Percentiles rank a stretch among this genome's conserved stretches.
phyloP scores from a whole-genome alignment of 768 basidiomycete genomes.

The Artomyces pyxidatus region DNA sequence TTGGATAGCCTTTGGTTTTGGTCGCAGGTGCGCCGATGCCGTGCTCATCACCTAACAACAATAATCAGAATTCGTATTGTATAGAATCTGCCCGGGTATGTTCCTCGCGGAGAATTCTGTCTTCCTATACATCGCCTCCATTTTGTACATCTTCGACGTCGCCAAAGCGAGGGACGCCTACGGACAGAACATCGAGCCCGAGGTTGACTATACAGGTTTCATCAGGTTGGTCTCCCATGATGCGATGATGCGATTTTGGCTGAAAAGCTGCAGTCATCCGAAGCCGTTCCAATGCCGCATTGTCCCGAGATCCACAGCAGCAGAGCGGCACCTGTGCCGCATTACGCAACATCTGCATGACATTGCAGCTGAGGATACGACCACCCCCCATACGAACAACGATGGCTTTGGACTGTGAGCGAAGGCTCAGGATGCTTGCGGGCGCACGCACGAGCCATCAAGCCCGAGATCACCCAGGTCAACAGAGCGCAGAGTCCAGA shows the following conservation, averaged over 20 bases:
- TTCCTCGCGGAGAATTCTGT: background rate
- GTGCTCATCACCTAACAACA: background rate
- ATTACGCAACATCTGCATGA: too few relatives aligned
- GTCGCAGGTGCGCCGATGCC: conserved; percentile 14
- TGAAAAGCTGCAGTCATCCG: background rate
- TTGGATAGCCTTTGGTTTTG: conserved; percentile 28
- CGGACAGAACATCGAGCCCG: background rate
- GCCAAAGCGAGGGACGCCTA: background rate
- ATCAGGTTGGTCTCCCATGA: background rate
- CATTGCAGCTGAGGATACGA: too few relatives aligned
- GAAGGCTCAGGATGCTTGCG: too few relatives aligned
- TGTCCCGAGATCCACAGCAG: too few relatives aligned
- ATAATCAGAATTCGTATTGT: too few relatives aligned
- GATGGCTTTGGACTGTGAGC: too few relatives aligned
- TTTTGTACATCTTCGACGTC: background rate
- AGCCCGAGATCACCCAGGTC: too few relatives aligned
- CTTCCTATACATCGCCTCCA: background rate
- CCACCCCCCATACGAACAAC: too few relatives aligned
- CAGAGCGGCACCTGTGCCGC: too few relatives aligned
- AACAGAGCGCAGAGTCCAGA: too few relatives aligned
- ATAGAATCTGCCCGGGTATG: background rate
- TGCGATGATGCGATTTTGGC: background rate
- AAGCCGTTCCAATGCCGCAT: background rate
- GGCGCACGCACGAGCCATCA: too few relatives aligned
- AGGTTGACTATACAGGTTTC: conserved; percentile 1